A percentile compares a stretch with the other conserved stretches of the same genome.
Conservation (phyloP, 371 early-diverging fungal species). For the Lichtheimia corymbifera region DNA sequence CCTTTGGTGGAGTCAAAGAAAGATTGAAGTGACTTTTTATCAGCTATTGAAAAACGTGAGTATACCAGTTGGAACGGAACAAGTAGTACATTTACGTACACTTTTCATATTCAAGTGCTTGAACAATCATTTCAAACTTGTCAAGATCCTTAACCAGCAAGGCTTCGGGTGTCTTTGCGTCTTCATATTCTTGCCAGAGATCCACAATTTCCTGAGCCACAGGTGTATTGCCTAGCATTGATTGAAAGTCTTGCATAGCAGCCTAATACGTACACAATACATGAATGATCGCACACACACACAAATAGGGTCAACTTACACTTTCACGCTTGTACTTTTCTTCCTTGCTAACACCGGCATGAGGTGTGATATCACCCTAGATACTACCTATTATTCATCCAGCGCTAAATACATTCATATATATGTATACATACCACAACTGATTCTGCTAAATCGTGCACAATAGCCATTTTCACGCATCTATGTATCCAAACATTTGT, state of each 20-base stretch:
- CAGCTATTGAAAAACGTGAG: conserved; percentile 42
- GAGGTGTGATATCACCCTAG: conserved; percentile 91
- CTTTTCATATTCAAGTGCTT: conserved; percentile 90
- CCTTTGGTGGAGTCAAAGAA: conserved; percentile 82
- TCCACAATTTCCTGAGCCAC: conserved; percentile 70
- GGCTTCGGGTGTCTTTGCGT: conserved; percentile 76
- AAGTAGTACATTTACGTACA: conserved; percentile 44
- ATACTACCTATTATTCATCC: not conserved
- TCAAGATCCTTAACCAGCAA: conserved; percentile 88
- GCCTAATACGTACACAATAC: conserved; percentile 35
- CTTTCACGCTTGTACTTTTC: conserved; percentile 76
- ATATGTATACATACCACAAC: conserved; percentile 57
- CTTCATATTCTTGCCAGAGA: conserved; percentile 91
- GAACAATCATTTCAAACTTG: conserved; percentile 94
- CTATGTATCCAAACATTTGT: conserved; percentile 18
- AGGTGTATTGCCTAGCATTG: conserved; percentile 57
- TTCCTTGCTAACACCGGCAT: conserved; percentile 74
- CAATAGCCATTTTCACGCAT: conserved; percentile 88
- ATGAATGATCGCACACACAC: not conserved
- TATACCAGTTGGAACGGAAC: not conserved
- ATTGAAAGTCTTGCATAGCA: conserved; percentile 71
- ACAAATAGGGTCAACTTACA: too few relatives aligned
- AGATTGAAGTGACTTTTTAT: conserved; percentile 63
- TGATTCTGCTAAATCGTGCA: conserved; percentile 91
- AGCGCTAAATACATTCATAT: not conserved